Conservation (phyloP, 148 eudicot species). For the Dianthus caryophyllus region DNA sequence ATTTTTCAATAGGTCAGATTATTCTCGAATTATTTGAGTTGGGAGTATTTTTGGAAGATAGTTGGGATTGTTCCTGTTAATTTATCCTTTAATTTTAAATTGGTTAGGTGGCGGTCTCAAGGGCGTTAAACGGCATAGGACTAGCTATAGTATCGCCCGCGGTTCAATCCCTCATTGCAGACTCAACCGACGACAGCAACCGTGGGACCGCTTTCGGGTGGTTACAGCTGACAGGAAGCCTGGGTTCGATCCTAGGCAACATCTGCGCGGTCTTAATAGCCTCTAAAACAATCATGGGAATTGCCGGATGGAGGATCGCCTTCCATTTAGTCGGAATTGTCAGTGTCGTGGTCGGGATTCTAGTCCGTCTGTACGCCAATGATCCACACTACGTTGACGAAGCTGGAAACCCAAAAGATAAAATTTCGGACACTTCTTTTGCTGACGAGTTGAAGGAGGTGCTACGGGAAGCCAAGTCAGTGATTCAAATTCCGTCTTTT, state of each 20-base stretch:
- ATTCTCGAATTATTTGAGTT: no score
- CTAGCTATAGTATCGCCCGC: constrained; percentile 88
- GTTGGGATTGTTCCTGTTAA: no score
- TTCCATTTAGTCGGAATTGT: constrained; percentile 70
- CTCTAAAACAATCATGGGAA: constrained; percentile 62
- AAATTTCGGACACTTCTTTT: constrained; percentile 30
- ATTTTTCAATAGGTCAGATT: no score
- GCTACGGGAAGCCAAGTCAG: constrained; percentile 55
- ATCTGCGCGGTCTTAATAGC: constrained; percentile 58
- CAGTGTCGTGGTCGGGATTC: constrained; percentile 66
- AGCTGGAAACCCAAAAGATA: constrained; percentile 18
- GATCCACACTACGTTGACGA: constrained; percentile 54
- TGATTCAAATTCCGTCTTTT: constrained; percentile 61
- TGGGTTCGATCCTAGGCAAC: constrained; percentile 81
- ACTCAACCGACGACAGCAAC: constrained; percentile 80
- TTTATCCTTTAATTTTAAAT: no score
- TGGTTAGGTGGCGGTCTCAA: constrained; percentile 72
- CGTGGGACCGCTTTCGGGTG: constrained; percentile 94
- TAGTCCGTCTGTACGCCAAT: constrained; percentile 65
- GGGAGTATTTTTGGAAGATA: no score
- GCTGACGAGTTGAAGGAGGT: constrained; percentile 45
- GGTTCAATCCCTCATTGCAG: constrained; percentile 76
- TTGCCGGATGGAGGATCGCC: constrained; percentile 85
- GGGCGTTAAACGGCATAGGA: constrained; percentile 87
- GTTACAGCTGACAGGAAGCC: constrained; percentile 58